Evolutionary conservation across 1,139 yeast species (phyloP).

Genomic region (Magnusiomyces suaveolens): DNA sequence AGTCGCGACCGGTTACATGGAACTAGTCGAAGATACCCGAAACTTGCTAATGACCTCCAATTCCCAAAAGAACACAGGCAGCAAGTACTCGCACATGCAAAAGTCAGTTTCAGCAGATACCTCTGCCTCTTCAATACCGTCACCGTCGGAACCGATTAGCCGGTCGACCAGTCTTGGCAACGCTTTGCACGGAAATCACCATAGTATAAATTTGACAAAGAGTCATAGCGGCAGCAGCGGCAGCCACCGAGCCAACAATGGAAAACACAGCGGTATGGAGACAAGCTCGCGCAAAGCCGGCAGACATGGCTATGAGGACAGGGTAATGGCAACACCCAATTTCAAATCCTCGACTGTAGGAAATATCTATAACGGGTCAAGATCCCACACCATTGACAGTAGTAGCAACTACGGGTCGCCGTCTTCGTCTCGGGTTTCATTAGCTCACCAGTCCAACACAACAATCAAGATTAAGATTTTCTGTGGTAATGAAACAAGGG

Average conservation of each 20-base stretch:
- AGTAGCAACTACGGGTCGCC: background rate
- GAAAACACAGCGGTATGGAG: no score
- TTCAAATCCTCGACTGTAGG: background rate
- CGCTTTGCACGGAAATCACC: background rate
- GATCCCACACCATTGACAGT: background rate
- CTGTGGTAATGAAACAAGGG: slow-evolving; percentile 12
- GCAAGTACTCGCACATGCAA: background rate
- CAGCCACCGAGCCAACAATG: background rate
- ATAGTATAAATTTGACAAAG: background rate
- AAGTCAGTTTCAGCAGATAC: background rate
- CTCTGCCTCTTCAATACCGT: background rate
- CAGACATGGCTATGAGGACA: no score
- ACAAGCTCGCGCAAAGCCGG: background rate
- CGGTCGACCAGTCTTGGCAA: background rate
- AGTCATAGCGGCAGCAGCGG: background rate
- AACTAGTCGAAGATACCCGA: background rate
- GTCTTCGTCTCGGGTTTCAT: background rate
- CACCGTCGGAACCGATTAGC: background rate
- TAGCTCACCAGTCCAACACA: background rate
- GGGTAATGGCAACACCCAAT: no score
- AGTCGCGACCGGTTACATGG: background rate
- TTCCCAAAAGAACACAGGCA: background rate
- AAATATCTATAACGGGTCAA: background rate
- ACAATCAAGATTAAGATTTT: slow-evolving; percentile 12
- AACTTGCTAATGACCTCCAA: background rate